Evolutionary conservation across 2,329 filamentous ascomycete species (phyloP), one percentile per base, ranked within the genome.

Genomic region (Gnomoniopsis smithogilvyi): DNA sequence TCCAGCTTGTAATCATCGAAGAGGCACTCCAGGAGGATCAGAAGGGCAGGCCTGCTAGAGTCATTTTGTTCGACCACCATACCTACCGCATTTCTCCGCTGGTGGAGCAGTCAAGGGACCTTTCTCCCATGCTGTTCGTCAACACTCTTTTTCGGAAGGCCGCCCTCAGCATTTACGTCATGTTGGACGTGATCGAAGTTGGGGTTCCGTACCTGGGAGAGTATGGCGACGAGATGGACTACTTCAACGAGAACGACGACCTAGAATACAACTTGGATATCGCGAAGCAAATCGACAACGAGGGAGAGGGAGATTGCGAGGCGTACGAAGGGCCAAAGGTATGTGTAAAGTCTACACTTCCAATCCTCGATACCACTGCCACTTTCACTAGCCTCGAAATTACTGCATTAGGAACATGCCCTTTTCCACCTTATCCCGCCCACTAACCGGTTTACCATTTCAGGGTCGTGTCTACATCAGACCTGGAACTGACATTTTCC

Each of bases 381-480:
- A n/a, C 19, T 22, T 21, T 38, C 12, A 11, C 21, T 19, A 52
- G 17, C 11, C 7, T 36, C 17, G 22, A 17, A 14, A 51, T n/a
- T 26, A 6, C 10, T 21, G 33, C 21, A 1, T 6, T 10, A 21
- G 10, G 21, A 10, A 22, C 12, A 15, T 33, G 14, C 30, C 3
- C 7, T 43, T 57, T 12, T n/a, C 22, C 12, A 45, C 8, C n/a
- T 2, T 3, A 21, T 34, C 17, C 34, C 36, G 3, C 17, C 26
- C 8, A 8, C 26, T 30, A 4, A 30, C 26, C 26, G 8, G 30
- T 15, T 8, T 10, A 11, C 24, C 33, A 17, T 6, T n/a, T 17
- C 19, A 59, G 56, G 56, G 56, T 19, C 47, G 36, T 24, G 17
- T 59, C 6, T 59, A 59, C 26, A 46, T 59, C 36, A 38, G 54